Evolutionary conservation across 163 green algal genomes (phyloP), one percentile per base, ranked within the genome.

Genomic region (Scenedesmus sp.): DNA sequence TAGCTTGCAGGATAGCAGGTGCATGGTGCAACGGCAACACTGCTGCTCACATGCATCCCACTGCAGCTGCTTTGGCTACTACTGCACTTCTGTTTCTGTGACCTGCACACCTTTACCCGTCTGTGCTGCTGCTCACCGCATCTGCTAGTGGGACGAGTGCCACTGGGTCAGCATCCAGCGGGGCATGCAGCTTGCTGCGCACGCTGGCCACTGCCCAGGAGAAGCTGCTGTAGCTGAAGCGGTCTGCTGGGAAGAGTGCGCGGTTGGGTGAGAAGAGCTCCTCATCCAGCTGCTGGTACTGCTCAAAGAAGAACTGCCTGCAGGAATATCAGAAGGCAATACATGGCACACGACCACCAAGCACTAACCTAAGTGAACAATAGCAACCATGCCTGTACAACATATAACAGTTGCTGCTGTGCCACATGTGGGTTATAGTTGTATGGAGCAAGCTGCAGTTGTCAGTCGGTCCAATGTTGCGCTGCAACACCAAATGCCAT

Each of bases 101-200:
- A 13, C 20, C 51, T 26, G 51, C 51, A 61, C 51, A 22, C 51
- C 20, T 70, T 70, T n/a, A 70, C 7, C 20, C 0, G 20, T 42
- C 72, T 22, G 72, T 40, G 68, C 68, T 18, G 13, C 68, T 37
- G n/a, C 68, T 61, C 83, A 97, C 96, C 93, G 94, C 81, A 86
- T 98, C 96, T 46, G 94, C 95, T 22, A 97, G 49, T 0, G 97
- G 97, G 70, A 97, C 95, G 35, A 98, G 93, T 3, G 96, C 95
- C 9, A 97, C 37, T 20, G 65, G 86, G 61, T 92, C 81, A 0
- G 91, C 92, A 10, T 98, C 95, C 49, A 98, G 92, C 0, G 96
- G 96, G 1, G 95, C 33, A 85, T 97, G 96, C 16, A 92, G 51
- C 20, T 94, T 91, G 15, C 92, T 90, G 65, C 97, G 91, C 78